Base-by-base conservation (phyloP, 208 protist species). In the Naegleria lovaniensis region DNA sequence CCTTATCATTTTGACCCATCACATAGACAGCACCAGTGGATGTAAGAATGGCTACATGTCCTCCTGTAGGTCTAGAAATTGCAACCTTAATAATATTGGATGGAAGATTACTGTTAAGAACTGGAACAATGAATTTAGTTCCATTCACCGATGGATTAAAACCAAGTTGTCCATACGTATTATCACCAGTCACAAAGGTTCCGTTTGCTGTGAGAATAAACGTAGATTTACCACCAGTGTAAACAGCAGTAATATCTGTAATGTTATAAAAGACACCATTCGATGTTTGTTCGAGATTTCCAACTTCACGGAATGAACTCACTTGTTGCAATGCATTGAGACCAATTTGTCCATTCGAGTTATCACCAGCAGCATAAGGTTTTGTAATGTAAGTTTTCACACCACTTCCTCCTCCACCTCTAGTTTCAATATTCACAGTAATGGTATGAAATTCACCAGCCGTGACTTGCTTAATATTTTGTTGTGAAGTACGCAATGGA, bases 111-210 rank as follows among this genome's bases (percentile, higher is more conserved):
- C 25, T 7, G 36, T 79, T 79, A 0, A 79, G 9, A 36, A 79
- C 29, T 79, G 67, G 67, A 36, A 13, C n/a, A 36, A 9, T 79
- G n/a, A 79, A 36, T 79, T 33, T 29, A 2, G 67, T 36, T 36
- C 67, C 67, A 79, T 79, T 36, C 6, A 79, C 6, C 25, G 13
- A 36, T 36, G 67, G 67, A 79, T 79, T 9, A 36, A 79, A 79
- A 79, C 83, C 83, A 13, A 86, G 48, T 48, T 86, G 83, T 51
- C 83, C 83, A 86, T 86, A 86, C 2, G 83, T 86, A 38, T 86
- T 86, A 5, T 43, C 39, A 51, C 83, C 83, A 29, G 3, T 36
- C 13, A 38, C 36, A 41, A 33, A 86, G n/a, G 48, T 22, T 33
- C 83, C 83, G 51, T 38, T 25, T 40, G 7, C 22, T 40, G 51